Conservation (phyloP, 192 early-diverging fungal species). For the Umbelopsis sp. region DNA sequence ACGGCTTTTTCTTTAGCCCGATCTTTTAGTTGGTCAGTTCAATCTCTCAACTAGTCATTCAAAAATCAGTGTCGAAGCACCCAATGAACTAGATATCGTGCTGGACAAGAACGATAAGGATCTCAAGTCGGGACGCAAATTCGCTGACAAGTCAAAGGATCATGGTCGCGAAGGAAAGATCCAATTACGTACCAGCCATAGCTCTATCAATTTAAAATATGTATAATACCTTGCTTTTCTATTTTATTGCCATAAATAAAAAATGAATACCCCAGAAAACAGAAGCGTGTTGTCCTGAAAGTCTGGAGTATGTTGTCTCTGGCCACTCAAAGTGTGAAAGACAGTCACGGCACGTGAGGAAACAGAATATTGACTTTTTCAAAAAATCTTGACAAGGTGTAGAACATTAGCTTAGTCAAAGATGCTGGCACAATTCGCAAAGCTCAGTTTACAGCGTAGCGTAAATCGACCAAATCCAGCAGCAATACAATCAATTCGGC, state of each 20-base stretch:
- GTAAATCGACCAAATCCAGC: background rate
- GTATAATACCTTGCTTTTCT: too few species aligned
- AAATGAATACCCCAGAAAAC: too few species aligned
- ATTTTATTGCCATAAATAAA: too few species aligned
- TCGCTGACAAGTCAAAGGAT: background rate
- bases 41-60: background rate
- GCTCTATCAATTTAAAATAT: too few species aligned
- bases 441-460: conserved; percentile 12
- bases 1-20: background rate
- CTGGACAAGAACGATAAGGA: conserved; percentile 2
- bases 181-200: background rate
- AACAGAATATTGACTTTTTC: background rate
- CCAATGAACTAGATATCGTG: background rate
- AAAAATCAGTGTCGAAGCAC: background rate
- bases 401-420: background rate
- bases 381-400: background rate
- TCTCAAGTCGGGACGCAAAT: background rate
- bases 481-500: background rate
- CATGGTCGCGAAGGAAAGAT: background rate
- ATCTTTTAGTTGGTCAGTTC: background rate
- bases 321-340: background rate
- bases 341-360: background rate
- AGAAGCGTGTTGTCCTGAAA: too few species aligned
- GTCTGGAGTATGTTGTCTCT: too few species aligned
- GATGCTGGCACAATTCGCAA: conserved; percentile 19